phyloP scores from a whole-genome alignment of 768 basidiomycete species.

The Phylloporus sp. region DNA sequence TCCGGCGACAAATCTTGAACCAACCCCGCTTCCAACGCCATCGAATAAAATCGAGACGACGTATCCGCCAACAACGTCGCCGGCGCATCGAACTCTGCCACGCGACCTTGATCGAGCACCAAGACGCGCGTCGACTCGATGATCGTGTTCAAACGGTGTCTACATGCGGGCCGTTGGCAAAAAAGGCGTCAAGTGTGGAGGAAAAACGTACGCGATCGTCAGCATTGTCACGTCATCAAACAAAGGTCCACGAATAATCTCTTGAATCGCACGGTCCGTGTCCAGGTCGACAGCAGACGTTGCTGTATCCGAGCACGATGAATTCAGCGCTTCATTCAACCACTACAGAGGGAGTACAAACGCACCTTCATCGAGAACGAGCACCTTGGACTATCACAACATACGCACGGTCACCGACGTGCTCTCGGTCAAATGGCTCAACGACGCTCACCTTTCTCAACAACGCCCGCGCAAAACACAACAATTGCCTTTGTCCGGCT shows the following conservation, averaged over 20 bases:
- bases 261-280: conserved; percentile 84
- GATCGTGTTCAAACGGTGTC: conserved; percentile 80
- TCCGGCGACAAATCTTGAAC: not conserved
- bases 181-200: too few relatives aligned
- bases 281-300: conserved; percentile 89
- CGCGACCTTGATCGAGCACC: conserved; percentile 77
- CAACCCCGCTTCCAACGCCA: conserved; percentile 63
- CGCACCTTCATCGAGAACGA: conserved; percentile 89
- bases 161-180: conserved; percentile 18
- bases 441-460: conserved; percentile 54
- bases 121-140: conserved; percentile 76
- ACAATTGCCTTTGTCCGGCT: conserved; percentile 78
- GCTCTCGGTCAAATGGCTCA: not conserved
- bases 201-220: conserved; percentile 68
- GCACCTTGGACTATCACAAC: conserved; percentile 60
- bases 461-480: conserved; percentile 86
- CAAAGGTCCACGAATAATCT: conserved; percentile 74
- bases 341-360: not conserved
- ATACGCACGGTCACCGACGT: not conserved
- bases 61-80: conserved; percentile 52
- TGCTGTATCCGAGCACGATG: conserved; percentile 41
- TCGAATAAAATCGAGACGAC: conserved; percentile 53
- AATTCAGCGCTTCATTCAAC: too few relatives aligned
- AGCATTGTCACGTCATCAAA: conserved; percentile 78
- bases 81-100: conserved; percentile 81